Conservation (phyloP, 352 stramenopile species). For the Phytophthora pseudosyringae region DNA sequence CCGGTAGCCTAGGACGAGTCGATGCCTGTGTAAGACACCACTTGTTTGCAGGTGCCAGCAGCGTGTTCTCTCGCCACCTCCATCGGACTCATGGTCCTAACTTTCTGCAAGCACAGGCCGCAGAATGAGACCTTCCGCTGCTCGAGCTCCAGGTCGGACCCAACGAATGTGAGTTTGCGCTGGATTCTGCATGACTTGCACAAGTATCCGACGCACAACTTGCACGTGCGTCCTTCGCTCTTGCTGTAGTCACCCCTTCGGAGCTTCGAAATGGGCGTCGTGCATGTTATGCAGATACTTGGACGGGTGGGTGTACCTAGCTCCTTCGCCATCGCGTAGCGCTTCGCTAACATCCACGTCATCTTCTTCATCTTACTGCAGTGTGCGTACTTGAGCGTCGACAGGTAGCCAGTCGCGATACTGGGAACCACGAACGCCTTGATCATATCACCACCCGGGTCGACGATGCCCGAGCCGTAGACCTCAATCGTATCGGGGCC, state of each 20-base stretch:
- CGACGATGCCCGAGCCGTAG: constrained; percentile 43
- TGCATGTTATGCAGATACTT: constrained; percentile 40
- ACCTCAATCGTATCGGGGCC: constrained; percentile 49
- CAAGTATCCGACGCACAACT: constrained; percentile 43
- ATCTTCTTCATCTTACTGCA: constrained; percentile 53
- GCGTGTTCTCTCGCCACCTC: constrained; percentile 31
- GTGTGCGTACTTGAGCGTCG: constrained; percentile 41
- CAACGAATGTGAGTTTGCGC: constrained; percentile 40
- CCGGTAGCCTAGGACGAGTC: constrained; percentile 5
- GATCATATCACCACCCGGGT: constrained; percentile 39
- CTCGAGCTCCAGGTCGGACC: constrained; percentile 32
- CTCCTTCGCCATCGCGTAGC: constrained; percentile 32
- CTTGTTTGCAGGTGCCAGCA: constrained; percentile 1
- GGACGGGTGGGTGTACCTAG: constrained; percentile 12
- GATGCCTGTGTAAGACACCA: constrained; percentile 3
- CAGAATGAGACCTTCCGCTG: constrained; percentile 44
- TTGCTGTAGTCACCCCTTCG: constrained; percentile 30
- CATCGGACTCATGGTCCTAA: constrained; percentile 32
- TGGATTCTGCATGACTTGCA: constrained; percentile 48
- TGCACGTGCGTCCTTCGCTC: constrained; percentile 34
- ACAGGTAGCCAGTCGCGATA: constrained; percentile 32
- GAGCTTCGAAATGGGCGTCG: constrained; percentile 25
- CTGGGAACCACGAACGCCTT: constrained; percentile 31
- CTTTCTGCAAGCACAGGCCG: constrained; percentile 34
- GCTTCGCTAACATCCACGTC: constrained; percentile 32